Evolutionary conservation across 2,329 filamentous ascomycete species (phyloP), one percentile per base, ranked within the genome.

Genomic region (Colletotrichum paranaense): DNA sequence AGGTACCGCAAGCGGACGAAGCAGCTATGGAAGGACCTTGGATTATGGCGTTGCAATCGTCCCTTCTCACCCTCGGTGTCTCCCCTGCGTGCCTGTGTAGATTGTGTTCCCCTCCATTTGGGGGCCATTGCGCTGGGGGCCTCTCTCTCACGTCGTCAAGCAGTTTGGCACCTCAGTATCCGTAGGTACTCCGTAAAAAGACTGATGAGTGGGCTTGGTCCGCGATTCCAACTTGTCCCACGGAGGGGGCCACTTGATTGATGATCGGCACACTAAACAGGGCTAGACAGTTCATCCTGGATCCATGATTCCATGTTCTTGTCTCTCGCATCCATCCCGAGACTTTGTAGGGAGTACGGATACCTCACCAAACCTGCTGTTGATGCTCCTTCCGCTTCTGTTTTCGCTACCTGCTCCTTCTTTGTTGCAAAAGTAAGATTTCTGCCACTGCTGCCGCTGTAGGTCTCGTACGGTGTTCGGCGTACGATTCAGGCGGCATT

Each of bases 211-310:
- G 16, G 66, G 59, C 55, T 55, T 59, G 49, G 49, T 64, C 59
- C 16, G 42, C 62, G 70, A 69, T 49, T 49, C 42, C 19, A 22
- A 49, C 42, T 9, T 59, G 66, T 59, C 46, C 53, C 53, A 26
- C 26, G n/a, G 30, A 32, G 24, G 14, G 30, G 35, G 38, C 59
- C 70, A 69, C 53, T 72, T 49, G 59, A 60, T 53, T 42, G 46
- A 53, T 55, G 70, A 72, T 72, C 66, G 70, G 63, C 69, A 35
- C 58, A 55, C 69, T 72, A 64, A 68, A 30, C 42, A 42, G 53
- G 58, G 58, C 68, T 68, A 68, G 69, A 53, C 65, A 38, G 38
- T 52, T 24, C 14, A 52, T 63, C 69, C 65, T 42, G 58, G 65
- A 72, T 63, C 69, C 65, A 53, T 63, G 65, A 68, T 63, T n/a